phyloP scores from a whole-genome alignment of 352 stramenopile species.

The Phytophthora multivora region DNA sequence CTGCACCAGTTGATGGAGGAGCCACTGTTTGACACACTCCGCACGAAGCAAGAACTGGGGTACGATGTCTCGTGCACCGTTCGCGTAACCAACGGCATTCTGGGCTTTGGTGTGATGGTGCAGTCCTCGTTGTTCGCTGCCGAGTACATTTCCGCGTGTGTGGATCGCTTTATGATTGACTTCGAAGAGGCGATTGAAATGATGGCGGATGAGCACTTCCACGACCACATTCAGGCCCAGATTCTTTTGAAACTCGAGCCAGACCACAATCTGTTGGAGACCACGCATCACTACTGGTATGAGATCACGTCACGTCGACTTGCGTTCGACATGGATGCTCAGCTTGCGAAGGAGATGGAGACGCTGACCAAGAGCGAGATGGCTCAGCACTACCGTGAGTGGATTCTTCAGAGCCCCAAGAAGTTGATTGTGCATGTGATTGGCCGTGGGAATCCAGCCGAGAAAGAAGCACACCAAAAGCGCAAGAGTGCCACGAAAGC shows the following conservation, averaged over 20 bases:
- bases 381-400: conserved; percentile 58
- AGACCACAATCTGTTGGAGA: conserved; percentile 82
- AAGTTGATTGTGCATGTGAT: conserved; percentile 78
- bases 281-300: conserved; percentile 79
- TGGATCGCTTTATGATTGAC: conserved; percentile 80
- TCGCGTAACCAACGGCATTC: conserved; percentile 78
- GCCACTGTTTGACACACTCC: conserved; percentile 85
- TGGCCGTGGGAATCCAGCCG: conserved; percentile 47
- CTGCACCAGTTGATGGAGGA: conserved; percentile 91
- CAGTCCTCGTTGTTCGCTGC: conserved; percentile 79
- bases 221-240: conserved; percentile 81
- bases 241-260: conserved; percentile 82
- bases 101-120: conserved; percentile 85
- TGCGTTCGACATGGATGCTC: conserved; percentile 73
- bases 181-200: conserved; percentile 74
- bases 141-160: conserved; percentile 63
- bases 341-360: conserved; percentile 75
- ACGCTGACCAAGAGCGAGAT: conserved; percentile 72
- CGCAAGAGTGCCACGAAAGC: conserved; percentile 36
- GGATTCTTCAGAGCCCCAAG: conserved; percentile 64
- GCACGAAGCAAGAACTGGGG: conserved; percentile 89
- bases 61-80: conserved; percentile 91
- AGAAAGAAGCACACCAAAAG: conserved; percentile 40
- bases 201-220: conserved; percentile 75
- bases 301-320: conserved; percentile 78